Evolutionary conservation across 768 basidiomycete species (phyloP).

Genomic region (Kwoniella sp.): DNA sequence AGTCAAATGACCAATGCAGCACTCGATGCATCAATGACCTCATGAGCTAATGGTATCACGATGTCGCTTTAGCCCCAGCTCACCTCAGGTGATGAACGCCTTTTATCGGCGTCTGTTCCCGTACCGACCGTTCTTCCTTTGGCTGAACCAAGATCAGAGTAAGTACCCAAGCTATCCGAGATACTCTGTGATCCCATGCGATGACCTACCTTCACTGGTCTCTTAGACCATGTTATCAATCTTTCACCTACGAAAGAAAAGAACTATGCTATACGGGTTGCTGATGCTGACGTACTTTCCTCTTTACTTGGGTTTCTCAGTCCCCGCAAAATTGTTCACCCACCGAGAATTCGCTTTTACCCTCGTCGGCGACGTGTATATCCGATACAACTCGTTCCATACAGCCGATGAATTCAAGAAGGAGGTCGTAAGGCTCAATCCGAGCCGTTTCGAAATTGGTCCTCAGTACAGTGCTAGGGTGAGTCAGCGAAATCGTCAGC

Average conservation of each 20-base stretch:
- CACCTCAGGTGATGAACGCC: constrained; percentile 68
- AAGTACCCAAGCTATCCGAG: constrained; percentile 37
- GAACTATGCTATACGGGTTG: neutral
- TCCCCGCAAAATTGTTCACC: constrained; percentile 74
- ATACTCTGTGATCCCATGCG: no score
- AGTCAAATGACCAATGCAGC: neutral
- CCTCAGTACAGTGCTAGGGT: constrained; percentile 87
- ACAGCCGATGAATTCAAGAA: constrained; percentile 87
- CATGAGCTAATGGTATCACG: no score
- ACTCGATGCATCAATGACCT: no score
- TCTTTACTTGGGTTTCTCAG: constrained; percentile 30
- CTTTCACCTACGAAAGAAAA: no score
- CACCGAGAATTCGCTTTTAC: constrained; percentile 97
- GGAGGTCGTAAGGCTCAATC: constrained; percentile 78
- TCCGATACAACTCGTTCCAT: constrained; percentile 90
- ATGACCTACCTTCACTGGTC: neutral
- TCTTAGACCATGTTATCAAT: no score
- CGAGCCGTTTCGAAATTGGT: constrained; percentile 94
- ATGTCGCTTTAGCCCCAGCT: constrained; percentile 49
- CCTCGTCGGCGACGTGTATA: constrained; percentile 82
- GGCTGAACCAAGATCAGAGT: constrained; percentile 89
- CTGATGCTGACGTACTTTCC: neutral
- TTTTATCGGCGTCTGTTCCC: constrained; percentile 93
- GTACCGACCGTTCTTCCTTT: constrained; percentile 87
- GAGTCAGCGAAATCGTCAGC: constrained; percentile 50